Base-by-base conservation (phyloP, 2,329 filamentous ascomycete species). In the Ciborinia camelliae region DNA sequence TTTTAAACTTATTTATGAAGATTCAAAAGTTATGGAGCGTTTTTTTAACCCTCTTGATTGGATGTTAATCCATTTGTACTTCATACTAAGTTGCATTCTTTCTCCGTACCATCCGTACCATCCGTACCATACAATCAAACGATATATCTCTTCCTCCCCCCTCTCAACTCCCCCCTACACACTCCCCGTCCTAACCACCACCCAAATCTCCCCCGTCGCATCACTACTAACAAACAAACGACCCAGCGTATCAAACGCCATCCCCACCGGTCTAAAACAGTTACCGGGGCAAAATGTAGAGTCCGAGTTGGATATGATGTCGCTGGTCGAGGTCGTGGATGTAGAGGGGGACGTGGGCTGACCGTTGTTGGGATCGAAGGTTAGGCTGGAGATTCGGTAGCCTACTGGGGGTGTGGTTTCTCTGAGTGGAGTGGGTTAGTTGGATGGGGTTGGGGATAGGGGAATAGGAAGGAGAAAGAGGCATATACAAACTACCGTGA, bases 211-310 rank as follows among this genome's bases (percentile, higher is more conserved):
- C 7, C 87, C 88, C 0, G 86, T 87, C 18, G 79, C 73, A 63
- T 70, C 70, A 45, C 63, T 67, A 30, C 58, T 69, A 58, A 70
- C 67, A 39, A 67, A 72, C 7, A 69, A n/a, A 32, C 68, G 47
- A 14, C 62, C 65, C 26, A 66, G 61, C 0, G 2, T 23, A 66
- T 85, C 82, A 68, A 80, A 78, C 0, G 80, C 81, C 8, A 90
- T 76, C 1, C 86, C 84, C 0, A 85, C 85, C 32, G 87, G 87
- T 2, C 87, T 80, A 76, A 90, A 86, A 75, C 87, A 90, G 4
- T 73, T 72, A 50, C 77, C 76, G 0, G 85, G 85, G 66, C 87
- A 90, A 4, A 74, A 73, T 14, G 76, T 76, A 6, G 81, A 75
- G 69, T 88, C 80, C 1, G 76, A 69, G 69, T 88, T 89, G 62